Conservation (phyloP, 768 basidiomycete species). For the Suillus americanus region DNA sequence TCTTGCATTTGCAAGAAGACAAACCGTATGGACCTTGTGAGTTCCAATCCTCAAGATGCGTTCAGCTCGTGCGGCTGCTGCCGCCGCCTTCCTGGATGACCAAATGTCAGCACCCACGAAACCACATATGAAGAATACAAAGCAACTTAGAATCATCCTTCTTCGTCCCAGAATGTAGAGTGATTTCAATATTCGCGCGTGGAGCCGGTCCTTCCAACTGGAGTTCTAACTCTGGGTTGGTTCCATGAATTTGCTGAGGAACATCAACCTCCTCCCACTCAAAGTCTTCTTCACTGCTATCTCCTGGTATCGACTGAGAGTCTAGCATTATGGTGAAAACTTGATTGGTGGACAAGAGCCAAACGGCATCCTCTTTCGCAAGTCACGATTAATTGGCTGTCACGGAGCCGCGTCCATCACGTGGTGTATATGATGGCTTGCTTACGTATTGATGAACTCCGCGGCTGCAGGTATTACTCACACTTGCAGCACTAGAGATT, state of each 20-base stretch:
- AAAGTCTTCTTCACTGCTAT: constrained; percentile 60
- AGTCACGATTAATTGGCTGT: constrained; percentile 11
- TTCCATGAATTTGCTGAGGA: constrained; percentile 24
- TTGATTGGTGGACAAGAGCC: constrained; percentile 1
- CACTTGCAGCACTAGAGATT: neutral
- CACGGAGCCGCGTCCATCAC: constrained; percentile 25
- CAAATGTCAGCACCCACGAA: constrained; percentile 2
- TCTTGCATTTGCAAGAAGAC: constrained; percentile 72
- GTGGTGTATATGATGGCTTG: constrained; percentile 6
- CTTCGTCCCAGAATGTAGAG: constrained; percentile 48
- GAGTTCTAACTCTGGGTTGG: constrained; percentile 23
- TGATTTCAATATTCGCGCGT: constrained; percentile 66
- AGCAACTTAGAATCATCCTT: constrained; percentile 46
- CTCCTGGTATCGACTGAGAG: constrained; percentile 19
- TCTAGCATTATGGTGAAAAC: constrained; percentile 15
- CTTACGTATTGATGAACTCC: constrained; percentile 2
- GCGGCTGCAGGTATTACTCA: neutral
- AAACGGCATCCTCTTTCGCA: neutral
- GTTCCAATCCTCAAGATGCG: constrained; percentile 72
- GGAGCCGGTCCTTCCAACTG: constrained; percentile 31
- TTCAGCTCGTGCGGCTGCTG: constrained; percentile 56
- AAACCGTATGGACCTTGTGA: constrained; percentile 88
- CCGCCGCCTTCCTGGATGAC: constrained; percentile 45
- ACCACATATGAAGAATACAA: neutral
- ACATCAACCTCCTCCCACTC: constrained; percentile 83